Conservation (phyloP, 192 early-diverging fungal species). For the Obelidium mucronatum region DNA sequence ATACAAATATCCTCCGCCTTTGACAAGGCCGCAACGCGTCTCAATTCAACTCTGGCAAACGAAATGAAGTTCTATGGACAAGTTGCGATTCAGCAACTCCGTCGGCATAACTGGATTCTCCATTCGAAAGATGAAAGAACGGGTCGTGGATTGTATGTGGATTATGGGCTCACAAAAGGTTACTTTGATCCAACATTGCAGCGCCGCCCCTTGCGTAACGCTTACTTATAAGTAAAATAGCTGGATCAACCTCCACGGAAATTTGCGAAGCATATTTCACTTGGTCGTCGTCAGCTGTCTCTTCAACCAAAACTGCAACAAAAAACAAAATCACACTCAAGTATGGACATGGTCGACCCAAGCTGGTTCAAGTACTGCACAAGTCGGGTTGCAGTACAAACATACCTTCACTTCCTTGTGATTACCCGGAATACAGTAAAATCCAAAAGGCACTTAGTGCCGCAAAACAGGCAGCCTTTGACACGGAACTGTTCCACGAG, state of each 20-base stretch:
- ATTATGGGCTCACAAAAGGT: conserved; percentile 30
- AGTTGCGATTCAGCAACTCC: conserved; percentile 24
- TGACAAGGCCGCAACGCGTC: background rate
- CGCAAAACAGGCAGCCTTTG: conserved; percentile 15
- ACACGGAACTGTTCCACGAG: conserved; percentile 26
- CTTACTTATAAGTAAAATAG: background rate
- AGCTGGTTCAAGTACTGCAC: background rate
- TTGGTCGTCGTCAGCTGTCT: conserved; percentile 14
- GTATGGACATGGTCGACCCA: conserved; percentile 19
- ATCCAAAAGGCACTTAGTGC: conserved; percentile 4
- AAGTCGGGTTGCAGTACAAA: too few species aligned
- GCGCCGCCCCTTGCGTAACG: background rate
- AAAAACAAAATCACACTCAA: conserved; percentile 29
- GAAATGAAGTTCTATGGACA: conserved; percentile 22
- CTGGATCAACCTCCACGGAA: conserved; percentile 13
- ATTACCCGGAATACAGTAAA: conserved; percentile 5
- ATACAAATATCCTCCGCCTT: background rate
- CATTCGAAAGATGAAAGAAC: conserved; percentile 22
- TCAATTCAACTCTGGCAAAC: conserved; percentile 1
- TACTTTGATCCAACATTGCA: background rate
- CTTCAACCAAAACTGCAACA: background rate
- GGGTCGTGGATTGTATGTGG: conserved; percentile 24
- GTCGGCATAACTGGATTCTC: conserved; percentile 31
- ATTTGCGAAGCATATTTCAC: conserved; percentile 26
- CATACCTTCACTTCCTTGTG: background rate